Evolutionary conservation across 1,284 basidiomycete genomes (phyloP), one percentile per base, ranked within the genome.

Genomic region (Wolfiporia cocos): DNA sequence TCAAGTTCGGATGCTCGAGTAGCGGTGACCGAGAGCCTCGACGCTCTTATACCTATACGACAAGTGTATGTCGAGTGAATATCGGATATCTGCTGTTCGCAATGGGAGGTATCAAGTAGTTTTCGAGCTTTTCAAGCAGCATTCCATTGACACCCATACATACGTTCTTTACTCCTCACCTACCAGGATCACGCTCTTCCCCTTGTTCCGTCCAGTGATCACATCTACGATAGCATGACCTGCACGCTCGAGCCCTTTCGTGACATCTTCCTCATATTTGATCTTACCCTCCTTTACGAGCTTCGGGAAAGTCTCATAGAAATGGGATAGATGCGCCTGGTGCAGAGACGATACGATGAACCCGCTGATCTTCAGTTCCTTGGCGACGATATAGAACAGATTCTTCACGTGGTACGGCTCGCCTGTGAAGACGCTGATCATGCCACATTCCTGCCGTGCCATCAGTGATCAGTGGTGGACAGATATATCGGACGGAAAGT

Each of bases 201-300:
- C 82, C 15, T 62, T 67, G 55, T 83, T 84, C 42, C 59, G 61
- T 0, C 81, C 82, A 32, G 65, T 67, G 53, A 73, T 74, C 7
- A 82, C 69, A 32, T 69, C 73, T 21, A 71, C 48, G 29, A 85
- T 54, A 0, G 65, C 76, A 9, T 76, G 66, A 0, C 74, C 74
- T 14, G 70, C 72, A 23, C 64, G 63, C 10, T 77, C 73, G 43
- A 86, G 55, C 0, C 77, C 74, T 0, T 68, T 59, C 17, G 58
- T 67, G 2, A 76, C 48, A 28, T 81, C 68, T 50, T 84, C 82
- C 12, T 65, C 64, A 53, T 76, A 73, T 58, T 80, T 76, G 48
- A 87, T 55, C 58, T 78, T 69, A 10, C 84, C 83, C 24, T 68
- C 65, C 3, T 68, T 68, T 33, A 83, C 57, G 48, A 71, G 68